Evolutionary conservation across 768 basidiomycete genomes (phyloP).

Genomic region (Psilocybe cubensis): DNA sequence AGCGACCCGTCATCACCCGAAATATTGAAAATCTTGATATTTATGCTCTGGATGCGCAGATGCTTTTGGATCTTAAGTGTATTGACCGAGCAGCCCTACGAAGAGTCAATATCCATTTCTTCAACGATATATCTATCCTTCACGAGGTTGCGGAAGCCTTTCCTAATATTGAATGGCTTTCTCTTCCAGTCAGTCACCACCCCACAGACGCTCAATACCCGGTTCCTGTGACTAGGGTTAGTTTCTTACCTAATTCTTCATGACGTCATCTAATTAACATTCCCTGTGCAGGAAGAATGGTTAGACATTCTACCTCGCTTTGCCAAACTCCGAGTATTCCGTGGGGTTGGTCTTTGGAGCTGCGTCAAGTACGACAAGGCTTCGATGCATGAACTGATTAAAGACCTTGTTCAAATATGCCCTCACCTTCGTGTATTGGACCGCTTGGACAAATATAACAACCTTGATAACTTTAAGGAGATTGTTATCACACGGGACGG

Average conservation of each 20-base stretch:
- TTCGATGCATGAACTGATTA: slow-evolving; percentile 45
- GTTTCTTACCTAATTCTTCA: slow-evolving; percentile 9
- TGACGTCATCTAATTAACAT: neutral
- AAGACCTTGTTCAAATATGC: slow-evolving; percentile 40
- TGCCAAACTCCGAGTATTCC: slow-evolving; percentile 45
- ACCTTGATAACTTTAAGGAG: slow-evolving; percentile 34
- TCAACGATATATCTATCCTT: slow-evolving; percentile 32
- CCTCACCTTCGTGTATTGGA: slow-evolving; percentile 47
- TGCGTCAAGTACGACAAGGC: slow-evolving; percentile 38
- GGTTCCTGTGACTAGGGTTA: slow-evolving; percentile 28
- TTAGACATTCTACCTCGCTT: slow-evolving; percentile 44
- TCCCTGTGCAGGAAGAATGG: slow-evolving; percentile 38
- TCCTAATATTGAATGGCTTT: slow-evolving; percentile 43
- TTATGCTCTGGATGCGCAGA: slow-evolving; percentile 29
- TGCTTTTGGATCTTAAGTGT: slow-evolving; percentile 31
- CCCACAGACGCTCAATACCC: slow-evolving; percentile 25
- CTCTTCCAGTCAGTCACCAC: slow-evolving; percentile 33
- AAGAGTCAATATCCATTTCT: slow-evolving; percentile 34
- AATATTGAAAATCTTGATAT: slow-evolving; percentile 41
- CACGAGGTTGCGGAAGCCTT: slow-evolving; percentile 38
- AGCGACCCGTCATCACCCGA: slow-evolving; percentile 24
- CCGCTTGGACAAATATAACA: slow-evolving; percentile 38
- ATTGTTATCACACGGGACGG: slow-evolving; percentile 41
- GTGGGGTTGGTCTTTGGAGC: slow-evolving; percentile 45
- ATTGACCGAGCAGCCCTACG: slow-evolving; percentile 33